phyloP scores from a whole-genome alignment of 2,329 filamentous ascomycete species.

The Phoma sp. region DNA sequence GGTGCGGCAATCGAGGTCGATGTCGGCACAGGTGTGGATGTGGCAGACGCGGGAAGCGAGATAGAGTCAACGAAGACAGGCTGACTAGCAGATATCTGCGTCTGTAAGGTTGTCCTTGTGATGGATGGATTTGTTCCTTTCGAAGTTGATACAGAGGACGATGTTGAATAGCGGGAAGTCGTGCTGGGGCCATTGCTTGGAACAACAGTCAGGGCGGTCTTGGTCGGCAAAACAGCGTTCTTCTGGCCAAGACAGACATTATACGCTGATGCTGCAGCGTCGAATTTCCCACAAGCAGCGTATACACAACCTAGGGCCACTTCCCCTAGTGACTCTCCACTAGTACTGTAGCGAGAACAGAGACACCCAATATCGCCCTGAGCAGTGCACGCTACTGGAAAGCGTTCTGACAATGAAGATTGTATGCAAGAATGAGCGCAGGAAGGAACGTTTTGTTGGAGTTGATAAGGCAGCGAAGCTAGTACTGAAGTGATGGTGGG shows the following conservation, averaged over 20 bases:
- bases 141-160: slow-evolving; percentile 12
- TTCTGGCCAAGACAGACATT: slow-evolving; percentile 45
- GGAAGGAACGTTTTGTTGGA: slow-evolving; percentile 42
- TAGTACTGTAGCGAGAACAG: slow-evolving; percentile 47
- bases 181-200: slow-evolving; percentile 31
- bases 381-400: slow-evolving; percentile 44
- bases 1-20: slow-evolving; percentile 18
- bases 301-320: slow-evolving; percentile 48
- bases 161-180: slow-evolving; percentile 16
- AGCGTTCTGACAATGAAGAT: slow-evolving; percentile 41
- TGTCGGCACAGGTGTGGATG: slow-evolving; percentile 25
- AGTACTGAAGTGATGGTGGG: slow-evolving; percentile 30
- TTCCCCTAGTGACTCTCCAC: slow-evolving; percentile 47
- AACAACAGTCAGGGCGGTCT: slow-evolving; percentile 43
- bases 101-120: slow-evolving; percentile 19
- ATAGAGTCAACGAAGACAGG: slow-evolving; percentile 38
- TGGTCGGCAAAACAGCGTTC: slow-evolving; percentile 46
- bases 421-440: slow-evolving; percentile 48
- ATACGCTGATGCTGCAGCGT: slow-evolving; percentile 40
- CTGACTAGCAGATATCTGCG: slow-evolving; percentile 22
- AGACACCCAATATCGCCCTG: slow-evolving; percentile 43
- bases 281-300: slow-evolving; percentile 38
- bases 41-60: slow-evolving; percentile 30
- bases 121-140: slow-evolving; percentile 18
- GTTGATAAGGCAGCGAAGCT: slow-evolving; percentile 32